These are phyloP conservation scores for Apiotrichum mycotoxinovorans DNA, from an alignment of 1,284 basidiomycete genomes.

Conservation along the genomic window DNA sequence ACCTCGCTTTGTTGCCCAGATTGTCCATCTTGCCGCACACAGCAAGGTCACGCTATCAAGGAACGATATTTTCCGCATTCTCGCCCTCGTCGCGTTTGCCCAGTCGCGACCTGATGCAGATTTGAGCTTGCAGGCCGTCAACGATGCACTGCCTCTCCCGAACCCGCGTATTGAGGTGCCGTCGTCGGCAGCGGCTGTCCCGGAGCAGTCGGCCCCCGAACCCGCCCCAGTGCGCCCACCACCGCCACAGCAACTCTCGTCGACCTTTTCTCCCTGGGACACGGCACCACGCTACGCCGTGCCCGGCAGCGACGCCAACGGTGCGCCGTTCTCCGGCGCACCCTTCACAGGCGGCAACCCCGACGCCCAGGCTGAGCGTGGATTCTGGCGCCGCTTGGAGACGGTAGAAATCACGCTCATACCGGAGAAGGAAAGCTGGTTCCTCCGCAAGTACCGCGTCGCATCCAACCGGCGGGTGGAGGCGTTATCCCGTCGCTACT, in stretches of 20 bases:
- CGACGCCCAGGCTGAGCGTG: slow-evolving; percentile 36
- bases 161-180: slow-evolving; percentile 57
- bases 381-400: slow-evolving; percentile 83
- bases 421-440: slow-evolving; percentile 74
- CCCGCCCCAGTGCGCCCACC: slow-evolving; percentile 3
- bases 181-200: slow-evolving; percentile 9
- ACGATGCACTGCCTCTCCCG: slow-evolving; percentile 66
- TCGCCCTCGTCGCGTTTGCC: slow-evolving; percentile 80
- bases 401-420: slow-evolving; percentile 62
- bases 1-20: slow-evolving; percentile 52
- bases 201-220: too few relatives aligned
- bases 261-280: slow-evolving; percentile 39
- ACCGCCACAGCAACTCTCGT: background rate
- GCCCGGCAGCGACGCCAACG: slow-evolving; percentile 2
- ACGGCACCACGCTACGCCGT: slow-evolving; percentile 20
- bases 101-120: slow-evolving; percentile 43
- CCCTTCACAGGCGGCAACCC: slow-evolving; percentile 17
- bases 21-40: slow-evolving; percentile 62
- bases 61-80: slow-evolving; percentile 75
- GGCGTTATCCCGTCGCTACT: slow-evolving; percentile 59
- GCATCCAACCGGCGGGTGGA: slow-evolving; percentile 65
- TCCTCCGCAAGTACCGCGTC: slow-evolving; percentile 79
- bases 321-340: background rate
- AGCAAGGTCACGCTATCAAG: slow-evolving; percentile 13
- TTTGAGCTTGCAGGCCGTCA: slow-evolving; percentile 71